A percentile compares a stretch with the other conserved stretches of the same genome.
phyloP scores from a whole-genome alignment of 495 filamentous ascomycete genomes.

The Daldinia decipiens region DNA sequence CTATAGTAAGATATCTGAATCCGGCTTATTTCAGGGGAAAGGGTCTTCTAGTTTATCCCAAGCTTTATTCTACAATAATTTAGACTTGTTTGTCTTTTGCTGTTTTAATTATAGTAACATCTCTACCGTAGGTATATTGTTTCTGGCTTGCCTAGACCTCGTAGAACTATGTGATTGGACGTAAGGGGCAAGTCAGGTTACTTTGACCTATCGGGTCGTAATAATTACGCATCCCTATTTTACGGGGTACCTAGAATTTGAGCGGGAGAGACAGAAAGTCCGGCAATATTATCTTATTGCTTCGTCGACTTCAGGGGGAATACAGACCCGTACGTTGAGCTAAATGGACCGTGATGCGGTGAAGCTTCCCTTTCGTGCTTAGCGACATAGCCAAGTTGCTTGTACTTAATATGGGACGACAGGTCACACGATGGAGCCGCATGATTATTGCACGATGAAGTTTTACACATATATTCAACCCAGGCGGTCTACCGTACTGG shows the following conservation, averaged over 20 bases:
- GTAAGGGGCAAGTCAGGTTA: too few species aligned
- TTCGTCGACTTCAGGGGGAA: background rate
- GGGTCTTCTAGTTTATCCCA: too few species aligned
- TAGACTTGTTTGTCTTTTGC: background rate
- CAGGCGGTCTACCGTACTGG: slow-evolving; percentile 1
- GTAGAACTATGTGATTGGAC: too few species aligned
- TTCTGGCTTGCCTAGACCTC: too few species aligned
- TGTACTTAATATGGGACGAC: background rate
- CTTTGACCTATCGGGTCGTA: too few species aligned
- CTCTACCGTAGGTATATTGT: too few species aligned
- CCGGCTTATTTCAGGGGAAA: too few species aligned
- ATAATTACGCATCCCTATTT: too few species aligned
- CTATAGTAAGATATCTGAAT: too few species aligned
- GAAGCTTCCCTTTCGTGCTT: background rate
- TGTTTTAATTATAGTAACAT: too few species aligned
- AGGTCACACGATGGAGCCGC: slow-evolving; percentile 2
- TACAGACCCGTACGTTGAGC: background rate
- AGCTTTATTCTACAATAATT: too few species aligned
- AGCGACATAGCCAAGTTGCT: background rate
- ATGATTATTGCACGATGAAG: background rate
- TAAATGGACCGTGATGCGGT: background rate
- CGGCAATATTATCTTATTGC: background rate
- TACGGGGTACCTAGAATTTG: background rate
- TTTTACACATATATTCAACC: background rate
- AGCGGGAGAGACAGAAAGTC: background rate